phyloP scores from a whole-genome alignment of 2,329 filamentous ascomycete species.

The Phoma sp. region DNA sequence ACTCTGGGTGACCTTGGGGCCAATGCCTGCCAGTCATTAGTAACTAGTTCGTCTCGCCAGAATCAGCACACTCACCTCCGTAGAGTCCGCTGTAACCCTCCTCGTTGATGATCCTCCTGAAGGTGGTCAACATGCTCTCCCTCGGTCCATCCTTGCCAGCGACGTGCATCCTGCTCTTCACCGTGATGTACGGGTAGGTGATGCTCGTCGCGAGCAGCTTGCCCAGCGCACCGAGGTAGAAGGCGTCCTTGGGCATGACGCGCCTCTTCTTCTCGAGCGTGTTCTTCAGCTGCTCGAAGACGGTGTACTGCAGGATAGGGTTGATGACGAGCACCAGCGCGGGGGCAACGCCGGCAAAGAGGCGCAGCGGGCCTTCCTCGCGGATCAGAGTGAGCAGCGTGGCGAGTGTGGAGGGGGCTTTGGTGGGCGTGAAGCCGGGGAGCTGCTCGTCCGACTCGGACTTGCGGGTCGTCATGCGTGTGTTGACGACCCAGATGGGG shows the following conservation, averaged over 20 bases:
- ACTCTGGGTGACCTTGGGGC: constrained; percentile 94
- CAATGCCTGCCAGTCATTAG: constrained; percentile 70
- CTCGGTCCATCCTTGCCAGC: constrained; percentile 76
- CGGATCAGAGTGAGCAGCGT: constrained; percentile 81
- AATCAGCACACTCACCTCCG: constrained; percentile 69
- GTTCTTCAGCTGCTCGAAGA: constrained; percentile 99
- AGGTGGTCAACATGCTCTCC: constrained; percentile 78
- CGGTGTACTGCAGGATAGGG: constrained; percentile 96
- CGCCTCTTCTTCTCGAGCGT: constrained; percentile 75
- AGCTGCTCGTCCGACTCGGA: constrained; percentile 56
- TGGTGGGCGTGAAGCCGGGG: constrained; percentile 54
- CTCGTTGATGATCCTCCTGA: constrained; percentile 80
- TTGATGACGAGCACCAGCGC: constrained; percentile 96
- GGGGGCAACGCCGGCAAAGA: constrained; percentile 92
- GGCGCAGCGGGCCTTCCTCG: constrained; percentile 81
- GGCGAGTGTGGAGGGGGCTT: constrained; percentile 74
- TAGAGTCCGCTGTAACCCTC: constrained; percentile 94
- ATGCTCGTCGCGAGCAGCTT: constrained; percentile 93
- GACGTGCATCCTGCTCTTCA: constrained; percentile 98
- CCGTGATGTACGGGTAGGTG: constrained; percentile 98
- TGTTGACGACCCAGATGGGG: constrained; percentile 99
- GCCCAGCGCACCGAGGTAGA: constrained; percentile 88
- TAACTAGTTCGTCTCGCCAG: not conserved
- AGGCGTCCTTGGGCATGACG: constrained; percentile 85
- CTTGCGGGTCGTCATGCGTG: constrained; percentile 91